Evolutionary conservation across 2,329 filamentous ascomycete genomes (phyloP).

Genomic region (Neopestalotiopsis sp.): DNA sequence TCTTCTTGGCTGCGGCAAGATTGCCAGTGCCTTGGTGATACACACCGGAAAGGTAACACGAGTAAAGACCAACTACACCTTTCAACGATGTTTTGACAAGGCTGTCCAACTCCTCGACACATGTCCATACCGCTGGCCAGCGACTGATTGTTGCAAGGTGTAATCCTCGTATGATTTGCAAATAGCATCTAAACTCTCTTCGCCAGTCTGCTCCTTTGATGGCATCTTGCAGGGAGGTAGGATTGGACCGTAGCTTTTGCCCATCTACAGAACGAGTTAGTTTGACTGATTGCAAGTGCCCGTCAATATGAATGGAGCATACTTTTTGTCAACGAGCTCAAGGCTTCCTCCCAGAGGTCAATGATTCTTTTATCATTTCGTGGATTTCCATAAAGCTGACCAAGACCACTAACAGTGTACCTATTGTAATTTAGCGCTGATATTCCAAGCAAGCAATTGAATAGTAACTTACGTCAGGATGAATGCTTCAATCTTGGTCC

Average conservation of each 20-base stretch:
- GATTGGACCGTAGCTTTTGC: conserved; percentile 42
- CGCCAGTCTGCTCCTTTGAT: conserved; percentile 69
- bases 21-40: conserved; percentile 80
- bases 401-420: conserved; percentile 61
- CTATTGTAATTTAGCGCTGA: conserved; percentile 38
- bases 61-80: conserved; percentile 57
- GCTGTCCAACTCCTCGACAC: conserved; percentile 58
- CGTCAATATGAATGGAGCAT: conserved; percentile 38
- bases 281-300: conserved; percentile 17
- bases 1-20: conserved; percentile 68
- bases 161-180: conserved; percentile 74
- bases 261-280: conserved; percentile 27
- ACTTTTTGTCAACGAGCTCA: conserved; percentile 40
- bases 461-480: conserved; percentile 55
- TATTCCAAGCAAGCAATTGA: neutral
- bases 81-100: conserved; percentile 47
- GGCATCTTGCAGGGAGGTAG: conserved; percentile 62
- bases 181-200: conserved; percentile 68
- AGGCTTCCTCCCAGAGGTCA: conserved; percentile 46
- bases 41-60: conserved; percentile 75
- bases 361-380: conserved; percentile 44
- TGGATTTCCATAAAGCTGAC: conserved; percentile 44
- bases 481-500: conserved; percentile 64
- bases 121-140: conserved; percentile 68
- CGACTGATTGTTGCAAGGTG: conserved; percentile 73